Evolutionary conservation across 129 eudicot species (phyloP).

Genomic region (Centrapalus pauciflorus): DNA sequence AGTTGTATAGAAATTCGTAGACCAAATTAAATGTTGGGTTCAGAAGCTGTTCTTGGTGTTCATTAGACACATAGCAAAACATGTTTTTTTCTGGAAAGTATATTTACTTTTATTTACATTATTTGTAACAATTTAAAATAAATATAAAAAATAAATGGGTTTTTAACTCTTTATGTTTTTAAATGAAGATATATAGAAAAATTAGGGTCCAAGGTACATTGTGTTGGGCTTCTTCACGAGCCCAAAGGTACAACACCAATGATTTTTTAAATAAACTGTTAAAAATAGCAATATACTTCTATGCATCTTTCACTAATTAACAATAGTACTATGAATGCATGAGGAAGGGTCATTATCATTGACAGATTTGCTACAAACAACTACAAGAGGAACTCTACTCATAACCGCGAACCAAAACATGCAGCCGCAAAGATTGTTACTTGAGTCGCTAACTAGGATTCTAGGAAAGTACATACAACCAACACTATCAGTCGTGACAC

Average conservation of each 20-base stretch:
- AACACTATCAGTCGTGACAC: no score
- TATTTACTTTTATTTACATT: background rate
- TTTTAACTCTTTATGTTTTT: background rate
- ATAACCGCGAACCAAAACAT: no score
- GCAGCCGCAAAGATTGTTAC: no score
- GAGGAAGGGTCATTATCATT: no score
- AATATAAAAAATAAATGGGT: background rate
- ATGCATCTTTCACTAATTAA: no score
- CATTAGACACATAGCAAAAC: background rate
- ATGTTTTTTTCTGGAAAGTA: background rate
- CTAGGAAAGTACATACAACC: no score
- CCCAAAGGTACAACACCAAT: background rate
- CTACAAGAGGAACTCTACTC: no score
- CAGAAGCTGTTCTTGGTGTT: background rate
- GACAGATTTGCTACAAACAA: no score
- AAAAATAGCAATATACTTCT: no score
- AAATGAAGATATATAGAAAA: no score
- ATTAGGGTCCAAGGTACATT: background rate
- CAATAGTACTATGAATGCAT: no score
- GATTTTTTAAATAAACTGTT: background rate
- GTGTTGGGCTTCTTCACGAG: background rate
- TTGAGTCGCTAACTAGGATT: no score
- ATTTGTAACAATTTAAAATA: background rate
- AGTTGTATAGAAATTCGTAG: background rate
- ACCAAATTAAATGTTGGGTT: constrained; percentile 1